Percentiles rank a stretch among this genome's conserved stretches.
Evolutionary conservation across 2,329 filamentous ascomycete species (phyloP).

Genomic region (Botrytis paeoniae): DNA sequence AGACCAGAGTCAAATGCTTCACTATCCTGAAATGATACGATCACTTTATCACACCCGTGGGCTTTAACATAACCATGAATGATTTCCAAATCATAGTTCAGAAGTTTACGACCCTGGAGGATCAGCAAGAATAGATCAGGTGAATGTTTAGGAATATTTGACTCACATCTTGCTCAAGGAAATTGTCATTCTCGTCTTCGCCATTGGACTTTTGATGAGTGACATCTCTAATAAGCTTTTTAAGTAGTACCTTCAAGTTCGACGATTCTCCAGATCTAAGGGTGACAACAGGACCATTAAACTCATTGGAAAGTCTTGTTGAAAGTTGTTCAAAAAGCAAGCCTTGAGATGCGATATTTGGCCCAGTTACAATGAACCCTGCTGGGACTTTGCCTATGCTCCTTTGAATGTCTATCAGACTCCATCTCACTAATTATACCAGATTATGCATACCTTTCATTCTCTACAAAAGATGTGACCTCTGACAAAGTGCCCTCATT

Average conservation of each 20-base stretch:
- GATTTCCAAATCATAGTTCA: slow-evolving; percentile 77
- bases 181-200: slow-evolving; percentile 53
- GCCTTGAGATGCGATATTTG: slow-evolving; percentile 73
- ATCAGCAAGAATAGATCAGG: slow-evolving; percentile 19
- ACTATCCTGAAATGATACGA: slow-evolving; percentile 75
- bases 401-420: slow-evolving; percentile 21
- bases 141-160: neutral
- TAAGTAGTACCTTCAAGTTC: slow-evolving; percentile 70
- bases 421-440: neutral
- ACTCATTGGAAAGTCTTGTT: slow-evolving; percentile 48
- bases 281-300: slow-evolving; percentile 57
- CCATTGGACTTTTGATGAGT: slow-evolving; percentile 47
- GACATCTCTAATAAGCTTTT: slow-evolving; percentile 68
- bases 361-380: slow-evolving; percentile 72
- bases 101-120: slow-evolving; percentile 57
- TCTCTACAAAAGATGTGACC: slow-evolving; percentile 53
- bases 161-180: slow-evolving; percentile 48
- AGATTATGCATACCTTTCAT: slow-evolving; percentile 13
- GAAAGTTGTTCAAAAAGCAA: slow-evolving; percentile 70
- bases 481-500: slow-evolving; percentile 59
- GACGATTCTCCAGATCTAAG: slow-evolving; percentile 68
- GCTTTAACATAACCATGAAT: slow-evolving; percentile 58
- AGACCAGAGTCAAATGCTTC: slow-evolving; percentile 74
- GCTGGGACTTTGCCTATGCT: slow-evolving; percentile 47
- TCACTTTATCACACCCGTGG: slow-evolving; percentile 55